phyloP scores from a whole-genome alignment of 2,329 filamentous ascomycete genomes.

The Fusarium newnesense region DNA sequence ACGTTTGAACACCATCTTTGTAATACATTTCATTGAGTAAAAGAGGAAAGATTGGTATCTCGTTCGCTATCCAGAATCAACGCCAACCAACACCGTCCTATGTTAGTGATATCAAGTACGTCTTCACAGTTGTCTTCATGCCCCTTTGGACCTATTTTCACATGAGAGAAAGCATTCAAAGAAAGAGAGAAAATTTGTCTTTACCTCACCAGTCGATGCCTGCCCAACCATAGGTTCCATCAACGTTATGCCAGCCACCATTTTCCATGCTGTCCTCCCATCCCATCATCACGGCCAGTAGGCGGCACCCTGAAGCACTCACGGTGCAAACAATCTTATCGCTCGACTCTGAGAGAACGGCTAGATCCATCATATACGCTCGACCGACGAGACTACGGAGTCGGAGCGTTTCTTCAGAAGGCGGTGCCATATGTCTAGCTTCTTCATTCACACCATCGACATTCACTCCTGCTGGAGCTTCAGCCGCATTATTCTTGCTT shows the following conservation, averaged over 20 bases:
- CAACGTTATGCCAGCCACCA: constrained; percentile 81
- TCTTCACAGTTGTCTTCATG: neutral
- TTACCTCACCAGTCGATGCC: constrained; percentile 52
- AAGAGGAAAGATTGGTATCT: constrained; percentile 26
- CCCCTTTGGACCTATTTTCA: neutral
- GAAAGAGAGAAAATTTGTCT: neutral
- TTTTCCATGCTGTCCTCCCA: constrained; percentile 75
- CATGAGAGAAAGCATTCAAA: neutral
- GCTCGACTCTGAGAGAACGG: constrained; percentile 73
- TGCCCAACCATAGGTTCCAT: constrained; percentile 74
- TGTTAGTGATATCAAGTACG: constrained; percentile 15
- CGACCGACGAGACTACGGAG: constrained; percentile 79
- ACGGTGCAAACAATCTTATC: constrained; percentile 82
- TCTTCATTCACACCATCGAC: constrained; percentile 41
- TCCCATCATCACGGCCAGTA: constrained; percentile 87
- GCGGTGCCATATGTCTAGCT: constrained; percentile 43
- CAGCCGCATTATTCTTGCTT: constrained; percentile 54
- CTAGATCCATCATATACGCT: constrained; percentile 85
- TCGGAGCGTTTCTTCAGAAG: constrained; percentile 66
- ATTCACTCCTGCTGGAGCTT: constrained; percentile 45
- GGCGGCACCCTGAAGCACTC: constrained; percentile 75
- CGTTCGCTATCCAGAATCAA: constrained; percentile 24
- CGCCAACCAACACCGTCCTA: constrained; percentile 33
- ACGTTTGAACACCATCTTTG: neutral
- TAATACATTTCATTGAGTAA: neutral